These are phyloP conservation scores for Pseudocohnilembus persalinus DNA, from an alignment of 169 alveolate genomes.

Conservation along the genomic window DNA sequence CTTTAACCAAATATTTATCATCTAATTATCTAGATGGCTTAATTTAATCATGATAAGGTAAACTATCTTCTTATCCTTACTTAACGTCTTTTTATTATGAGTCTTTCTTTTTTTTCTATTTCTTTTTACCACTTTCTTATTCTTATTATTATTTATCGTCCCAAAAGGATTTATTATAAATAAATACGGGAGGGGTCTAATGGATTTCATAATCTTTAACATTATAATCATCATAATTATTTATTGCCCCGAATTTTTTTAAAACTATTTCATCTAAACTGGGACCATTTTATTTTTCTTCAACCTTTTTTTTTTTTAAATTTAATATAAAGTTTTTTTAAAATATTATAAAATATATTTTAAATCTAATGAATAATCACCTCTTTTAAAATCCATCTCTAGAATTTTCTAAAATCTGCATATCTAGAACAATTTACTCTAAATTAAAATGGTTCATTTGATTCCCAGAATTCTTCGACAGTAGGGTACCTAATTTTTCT, in stretches of 20 bases:
- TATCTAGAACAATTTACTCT: constrained; percentile 43
- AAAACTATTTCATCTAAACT: constrained; percentile 5
- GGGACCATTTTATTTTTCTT: neutral
- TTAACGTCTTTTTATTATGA: no score
- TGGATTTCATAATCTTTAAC: constrained; percentile 5
- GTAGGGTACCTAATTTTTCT: constrained; percentile 23
- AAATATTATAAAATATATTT: neutral
- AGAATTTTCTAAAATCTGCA: constrained; percentile 41
- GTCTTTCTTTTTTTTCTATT: neutral
- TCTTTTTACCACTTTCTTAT: constrained; percentile 5
- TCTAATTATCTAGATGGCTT: constrained; percentile 19
- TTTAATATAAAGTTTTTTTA: neutral
- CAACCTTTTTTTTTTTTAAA: no score
- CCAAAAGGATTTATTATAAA: constrained; percentile 4
- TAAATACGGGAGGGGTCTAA: constrained; percentile 12
- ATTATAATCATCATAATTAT: neutral
- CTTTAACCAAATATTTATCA: constrained; percentile 11
- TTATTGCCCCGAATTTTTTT: constrained; percentile 11
- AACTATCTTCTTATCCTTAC: no score
- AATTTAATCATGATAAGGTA: constrained; percentile 2
- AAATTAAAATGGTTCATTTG: constrained; percentile 27
- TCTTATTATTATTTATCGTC: no score
- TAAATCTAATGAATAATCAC: constrained; percentile 1
- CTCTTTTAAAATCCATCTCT: constrained; percentile 28
- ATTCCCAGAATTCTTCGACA: constrained; percentile 39